A percentile compares a stretch with the other conserved stretches of the same genome.
Evolutionary conservation across 805 yeast genomes (phyloP).

Genomic region (Saturnispora quitensis): DNA sequence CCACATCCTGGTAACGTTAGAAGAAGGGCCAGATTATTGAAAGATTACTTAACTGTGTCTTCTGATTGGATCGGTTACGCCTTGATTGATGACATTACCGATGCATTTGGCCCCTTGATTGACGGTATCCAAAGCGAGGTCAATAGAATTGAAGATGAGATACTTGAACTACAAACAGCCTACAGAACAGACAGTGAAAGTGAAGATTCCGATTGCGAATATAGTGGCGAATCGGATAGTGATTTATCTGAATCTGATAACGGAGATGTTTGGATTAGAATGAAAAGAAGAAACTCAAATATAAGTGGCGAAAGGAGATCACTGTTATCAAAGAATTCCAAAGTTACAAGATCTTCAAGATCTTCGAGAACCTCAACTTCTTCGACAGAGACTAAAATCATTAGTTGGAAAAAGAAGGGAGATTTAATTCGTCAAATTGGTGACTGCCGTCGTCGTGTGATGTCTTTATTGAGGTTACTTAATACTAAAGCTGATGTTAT

Average conservation of each 20-base stretch:
- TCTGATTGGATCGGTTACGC: slow-evolving; percentile 98
- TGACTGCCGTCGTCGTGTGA: slow-evolving; percentile 88
- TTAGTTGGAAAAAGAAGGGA: slow-evolving; percentile 86
- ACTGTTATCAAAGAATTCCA: slow-evolving; percentile 10
- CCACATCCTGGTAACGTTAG: slow-evolving; percentile 96
- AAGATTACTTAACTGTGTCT: slow-evolving; percentile 81
- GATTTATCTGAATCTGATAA: slow-evolving; percentile 29
- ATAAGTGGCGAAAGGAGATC: slow-evolving; percentile 21
- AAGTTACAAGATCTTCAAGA: slow-evolving; percentile 12
- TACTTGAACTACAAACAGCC: slow-evolving; percentile 76
- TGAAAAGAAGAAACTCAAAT: slow-evolving; percentile 24
- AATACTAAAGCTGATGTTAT: slow-evolving; percentile 97
- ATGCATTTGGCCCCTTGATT: slow-evolving; percentile 95
- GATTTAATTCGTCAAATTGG: slow-evolving; percentile 94
- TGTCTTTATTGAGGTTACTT: slow-evolving; percentile 75
- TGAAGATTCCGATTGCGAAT: slow-evolving; percentile 36
- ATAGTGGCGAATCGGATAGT: slow-evolving; percentile 30
- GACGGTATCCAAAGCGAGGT: slow-evolving; percentile 92
- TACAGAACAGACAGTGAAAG: slow-evolving; percentile 36
- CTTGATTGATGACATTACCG: slow-evolving; percentile 91
- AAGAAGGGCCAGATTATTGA: slow-evolving; percentile 77
- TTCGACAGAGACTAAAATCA: slow-evolving; percentile 33
- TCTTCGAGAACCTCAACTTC: slow-evolving; percentile 20
- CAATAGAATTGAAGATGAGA: slow-evolving; percentile 87
- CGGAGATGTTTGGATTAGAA: slow-evolving; percentile 25